Percentiles rank a stretch among this genome's conserved stretches.
These are phyloP conservation scores for Iberis pinnata DNA, from an alignment of 345 rosid species.

Conservation along the genomic window DNA sequence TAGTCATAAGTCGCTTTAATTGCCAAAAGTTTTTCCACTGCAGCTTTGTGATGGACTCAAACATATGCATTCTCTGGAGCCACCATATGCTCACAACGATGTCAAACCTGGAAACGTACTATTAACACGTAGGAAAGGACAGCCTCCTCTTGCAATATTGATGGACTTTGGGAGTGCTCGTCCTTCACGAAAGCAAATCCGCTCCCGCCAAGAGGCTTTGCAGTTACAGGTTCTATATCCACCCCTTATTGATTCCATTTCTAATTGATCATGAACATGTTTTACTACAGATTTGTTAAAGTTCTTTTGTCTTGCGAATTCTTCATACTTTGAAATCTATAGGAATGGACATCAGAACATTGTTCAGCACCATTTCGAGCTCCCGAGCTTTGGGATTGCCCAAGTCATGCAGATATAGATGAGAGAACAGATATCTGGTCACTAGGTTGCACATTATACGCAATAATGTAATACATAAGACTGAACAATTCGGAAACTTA, in stretches of 20 bases:
- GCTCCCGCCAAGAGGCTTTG: conserved; percentile 84
- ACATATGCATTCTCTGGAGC: conserved; percentile 88
- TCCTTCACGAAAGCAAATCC: conserved; percentile 80
- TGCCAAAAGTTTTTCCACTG: conserved; percentile 19
- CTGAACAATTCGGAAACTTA: background rate
- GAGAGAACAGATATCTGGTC: conserved; percentile 99
- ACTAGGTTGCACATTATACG: conserved; percentile 93
- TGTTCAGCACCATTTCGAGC: conserved; percentile 97
- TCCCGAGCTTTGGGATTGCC: conserved; percentile 99
- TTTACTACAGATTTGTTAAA: background rate
- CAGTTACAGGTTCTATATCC: conserved; percentile 67
- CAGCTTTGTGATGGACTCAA: conserved; percentile 97
- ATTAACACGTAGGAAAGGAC: conserved; percentile 59
- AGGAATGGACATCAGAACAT: conserved; percentile 99
- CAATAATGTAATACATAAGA: conserved; percentile 63
- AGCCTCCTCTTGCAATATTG: conserved; percentile 74
- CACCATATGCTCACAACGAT: conserved; percentile 98
- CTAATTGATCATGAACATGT: background rate
- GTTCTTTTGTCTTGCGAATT: background rate
- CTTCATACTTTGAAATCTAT: background rate
- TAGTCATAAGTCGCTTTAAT: conserved; percentile 6
- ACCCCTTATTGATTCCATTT: conserved; percentile 1
- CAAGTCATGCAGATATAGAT: conserved; percentile 87
- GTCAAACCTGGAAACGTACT: conserved; percentile 95
- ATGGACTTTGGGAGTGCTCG: conserved; percentile 98